Evolutionary conservation across 139 green algal genomes (phyloP).

Genomic region (Chlamydomonas incerta): DNA sequence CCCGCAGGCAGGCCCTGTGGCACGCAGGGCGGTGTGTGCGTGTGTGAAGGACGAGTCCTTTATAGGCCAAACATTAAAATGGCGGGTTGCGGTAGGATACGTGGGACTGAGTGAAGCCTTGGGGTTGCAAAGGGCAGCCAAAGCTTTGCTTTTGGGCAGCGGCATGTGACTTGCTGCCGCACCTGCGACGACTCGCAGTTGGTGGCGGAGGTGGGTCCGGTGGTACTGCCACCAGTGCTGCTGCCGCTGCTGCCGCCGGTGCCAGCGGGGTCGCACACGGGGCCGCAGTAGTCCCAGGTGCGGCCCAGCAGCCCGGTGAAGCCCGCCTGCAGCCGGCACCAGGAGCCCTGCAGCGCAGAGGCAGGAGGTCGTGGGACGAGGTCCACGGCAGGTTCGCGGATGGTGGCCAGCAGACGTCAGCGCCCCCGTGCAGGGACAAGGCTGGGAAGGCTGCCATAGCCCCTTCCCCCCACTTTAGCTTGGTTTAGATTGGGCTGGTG

Average conservation of each 20-base stretch:
- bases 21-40: no score
- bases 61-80: no score
- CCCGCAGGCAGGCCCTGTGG: conserved; percentile 10
- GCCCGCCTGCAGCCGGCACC: conserved; percentile 28
- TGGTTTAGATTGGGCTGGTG: no score
- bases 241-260: neutral
- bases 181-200: neutral
- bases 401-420: no score
- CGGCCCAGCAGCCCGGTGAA: neutral
- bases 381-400: neutral
- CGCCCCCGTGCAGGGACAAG: no score
- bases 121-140: neutral
- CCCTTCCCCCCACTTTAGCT: no score
- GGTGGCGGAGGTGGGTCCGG: no score
- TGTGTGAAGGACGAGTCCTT: no score
- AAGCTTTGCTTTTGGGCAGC: no score
- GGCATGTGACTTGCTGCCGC: no score
- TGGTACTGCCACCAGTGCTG: neutral
- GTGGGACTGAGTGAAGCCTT: neutral
- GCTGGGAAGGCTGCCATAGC: no score
- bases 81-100: no score
- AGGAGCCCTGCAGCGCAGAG: neutral
- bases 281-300: conserved; percentile 22
- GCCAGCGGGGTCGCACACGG: neutral
- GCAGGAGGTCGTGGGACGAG: neutral